These are phyloP conservation scores for Santalum album DNA, from an alignment of 164 flowering plant species.

Conservation along the genomic window DNA sequence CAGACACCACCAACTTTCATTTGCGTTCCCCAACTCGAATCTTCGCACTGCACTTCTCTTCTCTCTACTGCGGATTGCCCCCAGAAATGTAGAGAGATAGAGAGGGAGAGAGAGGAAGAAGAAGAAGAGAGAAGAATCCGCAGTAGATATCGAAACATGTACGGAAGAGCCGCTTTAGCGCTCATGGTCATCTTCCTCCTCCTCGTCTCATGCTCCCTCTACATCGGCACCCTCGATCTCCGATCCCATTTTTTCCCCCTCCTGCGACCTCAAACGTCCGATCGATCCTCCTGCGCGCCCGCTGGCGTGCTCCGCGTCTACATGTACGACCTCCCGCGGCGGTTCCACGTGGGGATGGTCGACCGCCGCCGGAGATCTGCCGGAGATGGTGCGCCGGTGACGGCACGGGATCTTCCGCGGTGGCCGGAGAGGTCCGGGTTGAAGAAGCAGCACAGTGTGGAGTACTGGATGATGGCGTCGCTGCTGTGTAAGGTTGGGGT, in stretches of 20 bases:
- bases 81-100: too few species aligned
- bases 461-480: conserved; percentile 3
- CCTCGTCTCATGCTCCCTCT: not conserved
- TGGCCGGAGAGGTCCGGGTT: not conserved
- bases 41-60: too few species aligned
- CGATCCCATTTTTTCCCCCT: not conserved
- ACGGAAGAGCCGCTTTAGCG: not conserved
- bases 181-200: not conserved
- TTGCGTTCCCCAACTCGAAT: too few species aligned
- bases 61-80: too few species aligned
- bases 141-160: not conserved
- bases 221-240: not conserved
- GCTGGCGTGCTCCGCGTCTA: not conserved
- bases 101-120: too few species aligned
- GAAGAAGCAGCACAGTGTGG: conserved; percentile 1
- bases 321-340: not conserved
- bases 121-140: too few species aligned
- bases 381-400: not conserved
- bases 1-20: too few species aligned
- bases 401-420: not conserved
- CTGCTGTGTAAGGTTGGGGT: not conserved
- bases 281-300: not conserved
- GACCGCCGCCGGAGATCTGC: not conserved
- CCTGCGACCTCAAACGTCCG: not conserved
- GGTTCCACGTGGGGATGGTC: not conserved